A percentile compares a stretch with the other conserved stretches of the same genome.
phyloP scores from a whole-genome alignment of 2,329 filamentous ascomycete species.

The Arachnomyces sp. region DNA sequence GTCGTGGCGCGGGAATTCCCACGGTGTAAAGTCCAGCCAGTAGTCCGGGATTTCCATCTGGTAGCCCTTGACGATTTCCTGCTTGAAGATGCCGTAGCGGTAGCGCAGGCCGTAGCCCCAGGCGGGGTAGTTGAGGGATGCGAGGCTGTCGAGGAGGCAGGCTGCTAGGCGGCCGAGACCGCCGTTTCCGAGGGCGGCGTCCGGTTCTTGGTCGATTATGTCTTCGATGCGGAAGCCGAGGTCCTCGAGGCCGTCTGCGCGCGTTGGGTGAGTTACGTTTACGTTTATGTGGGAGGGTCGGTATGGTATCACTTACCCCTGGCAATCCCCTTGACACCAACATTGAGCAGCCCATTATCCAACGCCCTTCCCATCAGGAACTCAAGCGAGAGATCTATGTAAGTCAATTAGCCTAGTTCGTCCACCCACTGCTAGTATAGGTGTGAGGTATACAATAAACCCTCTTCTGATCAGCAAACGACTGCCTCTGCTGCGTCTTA shows the following conservation, averaged over 20 bases:
- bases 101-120: conserved; percentile 97
- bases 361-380: conserved; percentile 95
- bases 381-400: conserved; percentile 78
- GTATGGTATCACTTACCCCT: conserved; percentile 49
- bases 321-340: conserved; percentile 77
- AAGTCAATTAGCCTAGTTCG: conserved; percentile 2
- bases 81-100: conserved; percentile 97
- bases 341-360: conserved; percentile 98
- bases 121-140: conserved; percentile 86
- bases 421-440: no score
- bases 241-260: conserved; percentile 67
- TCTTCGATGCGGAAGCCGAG: conserved; percentile 97
- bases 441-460: conserved; percentile 64
- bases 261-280: conserved; percentile 10
- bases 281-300: not conserved
- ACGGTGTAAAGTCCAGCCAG: conserved; percentile 98
- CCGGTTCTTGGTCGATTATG: conserved; percentile 87
- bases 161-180: conserved; percentile 90
- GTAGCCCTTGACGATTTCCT: conserved; percentile 96
- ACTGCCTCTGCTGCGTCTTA: conserved; percentile 93
- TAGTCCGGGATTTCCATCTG: conserved; percentile 98
- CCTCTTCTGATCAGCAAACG: conserved; percentile 79
- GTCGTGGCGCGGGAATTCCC: conserved; percentile 95
- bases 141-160: conserved; percentile 93
- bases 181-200: conserved; percentile 92